These are phyloP conservation scores for Pseudogymnoascus destructans DNA, from an alignment of 2,329 filamentous ascomycete genomes.

Conservation along the genomic window DNA sequence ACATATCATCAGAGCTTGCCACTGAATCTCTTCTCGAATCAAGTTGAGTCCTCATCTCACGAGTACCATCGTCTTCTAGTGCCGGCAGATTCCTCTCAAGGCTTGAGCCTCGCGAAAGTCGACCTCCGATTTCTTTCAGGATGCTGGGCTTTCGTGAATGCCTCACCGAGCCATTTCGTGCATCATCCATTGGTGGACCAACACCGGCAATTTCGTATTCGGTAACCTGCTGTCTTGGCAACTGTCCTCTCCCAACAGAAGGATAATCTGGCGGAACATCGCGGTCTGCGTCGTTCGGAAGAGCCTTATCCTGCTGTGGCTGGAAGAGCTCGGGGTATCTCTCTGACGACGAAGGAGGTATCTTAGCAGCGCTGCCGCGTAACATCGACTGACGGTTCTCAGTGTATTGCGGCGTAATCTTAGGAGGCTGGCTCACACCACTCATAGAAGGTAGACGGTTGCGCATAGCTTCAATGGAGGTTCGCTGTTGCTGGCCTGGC, in stretches of 20 bases:
- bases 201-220: conserved; percentile 30
- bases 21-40: neutral
- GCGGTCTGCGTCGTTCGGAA: conserved; percentile 14
- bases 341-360: conserved; percentile 39
- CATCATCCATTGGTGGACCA: conserved; percentile 27
- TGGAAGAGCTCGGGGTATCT: conserved; percentile 38
- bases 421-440: neutral
- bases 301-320: conserved; percentile 18
- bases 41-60: neutral
- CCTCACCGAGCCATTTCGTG: conserved; percentile 24
- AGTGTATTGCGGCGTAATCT: neutral
- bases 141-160: conserved; percentile 28
- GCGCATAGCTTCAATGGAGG: neutral
- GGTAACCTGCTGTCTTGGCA: conserved; percentile 31
- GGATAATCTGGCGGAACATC: conserved; percentile 21
- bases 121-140: conserved; percentile 39
- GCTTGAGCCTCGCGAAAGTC: conserved; percentile 23
- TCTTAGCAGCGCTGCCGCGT: conserved; percentile 20
- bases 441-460: neutral
- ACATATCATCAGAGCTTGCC: neutral
- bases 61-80: neutral
- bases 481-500: neutral
- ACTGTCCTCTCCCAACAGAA: conserved; percentile 23
- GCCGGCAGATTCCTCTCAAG: conserved; percentile 17
- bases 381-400: conserved; percentile 12